These are phyloP conservation scores for Apiotrichum sp. DNA, from an alignment of 1,284 basidiomycete genomes.

Conservation along the genomic window DNA sequence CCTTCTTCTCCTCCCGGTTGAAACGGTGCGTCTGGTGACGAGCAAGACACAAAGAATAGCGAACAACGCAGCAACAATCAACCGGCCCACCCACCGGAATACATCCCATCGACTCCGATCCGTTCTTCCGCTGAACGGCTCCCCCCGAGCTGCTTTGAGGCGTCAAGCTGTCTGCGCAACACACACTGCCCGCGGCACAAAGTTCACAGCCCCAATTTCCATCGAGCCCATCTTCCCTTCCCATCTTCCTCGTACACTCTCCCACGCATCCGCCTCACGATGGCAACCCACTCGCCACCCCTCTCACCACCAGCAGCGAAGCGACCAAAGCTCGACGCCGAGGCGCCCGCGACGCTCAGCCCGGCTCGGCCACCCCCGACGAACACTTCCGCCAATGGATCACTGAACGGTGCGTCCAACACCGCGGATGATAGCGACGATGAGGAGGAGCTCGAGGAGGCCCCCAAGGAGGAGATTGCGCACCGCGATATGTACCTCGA, in stretches of 20 bases:
- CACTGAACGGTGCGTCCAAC: constrained; percentile 17
- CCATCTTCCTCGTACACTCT: background rate
- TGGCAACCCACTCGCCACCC: constrained; percentile 17
- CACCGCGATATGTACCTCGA: constrained; percentile 90
- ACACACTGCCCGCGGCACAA: no score
- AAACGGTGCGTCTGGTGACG: no score
- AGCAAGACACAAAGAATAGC: no score
- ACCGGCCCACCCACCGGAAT: no score
- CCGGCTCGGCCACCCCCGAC: constrained; percentile 4
- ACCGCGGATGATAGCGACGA: constrained; percentile 52
- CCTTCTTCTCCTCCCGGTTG: no score
- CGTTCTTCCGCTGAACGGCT: no score
- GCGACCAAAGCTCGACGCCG: constrained; percentile 28
- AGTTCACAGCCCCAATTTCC: no score
- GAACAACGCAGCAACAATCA: no score
- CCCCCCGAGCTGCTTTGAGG: no score
- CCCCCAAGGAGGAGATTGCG: constrained; percentile 51
- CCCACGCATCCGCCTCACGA: background rate
- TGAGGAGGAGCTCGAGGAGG: constrained; percentile 39
- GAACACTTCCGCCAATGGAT: background rate
- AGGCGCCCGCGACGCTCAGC: constrained; percentile 4
- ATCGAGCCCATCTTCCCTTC: no score
- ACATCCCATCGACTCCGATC: no score
- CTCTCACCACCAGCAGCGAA: constrained; percentile 40
- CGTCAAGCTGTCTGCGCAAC: no score